Evolutionary conservation across 139 green algal genomes (phyloP).

Genomic region (Penium margaritaceum): DNA sequence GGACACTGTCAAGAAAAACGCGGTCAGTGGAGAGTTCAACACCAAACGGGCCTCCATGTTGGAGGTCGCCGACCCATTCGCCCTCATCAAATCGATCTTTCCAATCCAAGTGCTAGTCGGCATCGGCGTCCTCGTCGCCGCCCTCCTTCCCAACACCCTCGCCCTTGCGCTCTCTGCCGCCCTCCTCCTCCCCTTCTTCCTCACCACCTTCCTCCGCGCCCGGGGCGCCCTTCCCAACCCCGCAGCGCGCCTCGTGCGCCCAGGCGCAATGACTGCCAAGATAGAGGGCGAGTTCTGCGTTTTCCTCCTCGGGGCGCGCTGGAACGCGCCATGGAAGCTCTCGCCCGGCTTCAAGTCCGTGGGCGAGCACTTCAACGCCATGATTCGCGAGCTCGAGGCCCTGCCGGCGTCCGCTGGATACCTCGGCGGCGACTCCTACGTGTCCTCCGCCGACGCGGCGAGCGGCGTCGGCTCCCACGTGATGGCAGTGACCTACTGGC

Average conservation of each 20-base stretch:
- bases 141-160: background rate
- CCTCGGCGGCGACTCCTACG: no score
- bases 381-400: no score
- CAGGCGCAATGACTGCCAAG: constrained; percentile 10
- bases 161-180: background rate
- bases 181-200: background rate
- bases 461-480: background rate
- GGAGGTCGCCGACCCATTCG: no score
- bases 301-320: constrained; percentile 11
- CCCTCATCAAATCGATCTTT: no score
- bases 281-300: constrained; percentile 26
- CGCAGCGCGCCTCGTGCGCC: background rate
- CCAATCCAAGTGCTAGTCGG: constrained; percentile 18
- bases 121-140: background rate
- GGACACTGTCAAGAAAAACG: no score
- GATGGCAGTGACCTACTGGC: constrained; percentile 13
- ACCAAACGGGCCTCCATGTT: no score
- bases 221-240: constrained; percentile 1
- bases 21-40: no score
- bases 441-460: no score
- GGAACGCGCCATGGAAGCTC: constrained; percentile 24
- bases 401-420: no score
- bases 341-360: constrained; percentile 1
- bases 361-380: constrained; percentile 1
- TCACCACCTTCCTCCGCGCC: background rate